Base-by-base conservation (phyloP, 1,139 yeast genomes). In the Debaryomyces psychrophilus region DNA sequence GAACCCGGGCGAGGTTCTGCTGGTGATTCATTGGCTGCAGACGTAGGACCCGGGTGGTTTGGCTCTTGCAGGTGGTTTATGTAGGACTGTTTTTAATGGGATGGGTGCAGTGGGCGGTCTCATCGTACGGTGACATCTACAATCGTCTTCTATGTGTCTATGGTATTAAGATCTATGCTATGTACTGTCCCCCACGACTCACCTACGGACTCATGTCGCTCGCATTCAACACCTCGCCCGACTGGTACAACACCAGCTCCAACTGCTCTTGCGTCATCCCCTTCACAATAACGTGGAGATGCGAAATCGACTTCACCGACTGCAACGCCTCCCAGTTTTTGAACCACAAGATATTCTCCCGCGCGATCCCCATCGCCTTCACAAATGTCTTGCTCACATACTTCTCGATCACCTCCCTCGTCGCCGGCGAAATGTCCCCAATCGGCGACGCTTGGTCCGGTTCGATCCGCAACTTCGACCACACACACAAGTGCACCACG, bases 311-410 rank as follows among this genome's bases (percentile, higher is more conserved):
- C 50, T 71, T 71, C 6, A 83, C 83, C 55, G 86, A 80, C 57
- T 83, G 88, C 37, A 83, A 62, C 6, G 77, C 69, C 5, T 80
- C 76, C 81, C 85, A 83, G 57, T 83, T 83, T 53, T 82, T 75
- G 62, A 83, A 83, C 88, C 88, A 83, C 3, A 73, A 56, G 9
- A 83, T 56, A 44, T 77, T 62, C 5, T 69, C 68, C 46, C 64
- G 50, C 1, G 59, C 53, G 15, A 80, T 55, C 0, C 72, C 73
- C 31, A 75, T 58, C 37, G 61, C 60, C 29, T 71, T 64, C 29
- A 74, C 68, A 57, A 82, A 81, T 0, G 82, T 79, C 51, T 69
- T 67, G 9, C 60, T 50, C 22, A 80, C 62, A 50, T 77, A 80
- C 38, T 48, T 52, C 41, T 71, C 72, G 7, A 80, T 72, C 3